These are phyloP conservation scores for Plicaturopsis crispa DNA, from an alignment of 768 basidiomycete genomes.

Conservation along the genomic window DNA sequence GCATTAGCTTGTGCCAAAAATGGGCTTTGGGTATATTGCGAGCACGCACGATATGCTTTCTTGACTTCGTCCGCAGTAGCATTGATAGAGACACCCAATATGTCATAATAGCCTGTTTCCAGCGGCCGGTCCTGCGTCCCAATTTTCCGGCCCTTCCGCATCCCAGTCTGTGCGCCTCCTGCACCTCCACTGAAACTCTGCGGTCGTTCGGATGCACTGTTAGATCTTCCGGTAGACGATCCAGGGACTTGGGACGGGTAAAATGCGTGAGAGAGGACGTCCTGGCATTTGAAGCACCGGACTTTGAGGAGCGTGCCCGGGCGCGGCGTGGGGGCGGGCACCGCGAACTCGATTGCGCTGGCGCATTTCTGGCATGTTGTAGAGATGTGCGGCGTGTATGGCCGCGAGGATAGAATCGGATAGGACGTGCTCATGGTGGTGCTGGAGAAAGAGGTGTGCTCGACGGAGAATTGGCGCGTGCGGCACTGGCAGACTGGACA, in stretches of 20 bases:
- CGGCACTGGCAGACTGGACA: no score
- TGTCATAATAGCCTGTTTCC: conserved; percentile 88
- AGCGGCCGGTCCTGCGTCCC: conserved; percentile 84
- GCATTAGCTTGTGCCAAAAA: background rate
- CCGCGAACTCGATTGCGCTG: conserved; percentile 55
- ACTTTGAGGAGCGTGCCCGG: conserved; percentile 54
- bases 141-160: conserved; percentile 64
- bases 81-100: conserved; percentile 65
- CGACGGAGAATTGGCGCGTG: no score
- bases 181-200: background rate
- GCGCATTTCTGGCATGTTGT: conserved; percentile 56
- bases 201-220: conserved; percentile 11
- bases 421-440: conserved; percentile 39
- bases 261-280: conserved; percentile 54
- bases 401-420: conserved; percentile 55
- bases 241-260: conserved; percentile 53
- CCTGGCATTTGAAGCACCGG: conserved; percentile 63
- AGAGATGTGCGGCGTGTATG: conserved; percentile 56
- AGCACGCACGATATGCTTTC: conserved; percentile 74
- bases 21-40: background rate
- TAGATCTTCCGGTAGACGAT: conserved; percentile 11
- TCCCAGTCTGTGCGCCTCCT: background rate
- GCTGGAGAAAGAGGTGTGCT: no score
- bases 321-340: conserved; percentile 51
- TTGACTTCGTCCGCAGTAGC: conserved; percentile 84